Conservation (phyloP, 2,329 filamentous ascomycete genomes). For the Sporothrix protearum region DNA sequence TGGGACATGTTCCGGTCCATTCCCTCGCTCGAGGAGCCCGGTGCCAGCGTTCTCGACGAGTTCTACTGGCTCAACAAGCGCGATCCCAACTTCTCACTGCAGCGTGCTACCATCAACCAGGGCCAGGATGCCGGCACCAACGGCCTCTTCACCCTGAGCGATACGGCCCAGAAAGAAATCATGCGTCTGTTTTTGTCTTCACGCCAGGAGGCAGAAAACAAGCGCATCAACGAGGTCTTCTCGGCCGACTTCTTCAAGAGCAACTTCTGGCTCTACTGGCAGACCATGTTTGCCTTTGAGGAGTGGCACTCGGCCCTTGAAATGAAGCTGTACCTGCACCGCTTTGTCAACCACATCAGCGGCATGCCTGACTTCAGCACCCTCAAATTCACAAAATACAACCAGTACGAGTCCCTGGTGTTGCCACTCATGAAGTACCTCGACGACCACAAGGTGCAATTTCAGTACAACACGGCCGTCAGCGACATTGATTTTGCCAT, state of each 20-base stretch:
- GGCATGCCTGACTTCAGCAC: constrained; percentile 35
- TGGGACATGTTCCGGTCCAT: constrained; percentile 35
- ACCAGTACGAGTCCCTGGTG: constrained; percentile 39
- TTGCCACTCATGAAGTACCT: constrained; percentile 35
- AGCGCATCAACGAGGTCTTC: constrained; percentile 34
- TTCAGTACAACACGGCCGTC: constrained; percentile 32
- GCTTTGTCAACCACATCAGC: constrained; percentile 34
- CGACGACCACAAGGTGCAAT: constrained; percentile 34
- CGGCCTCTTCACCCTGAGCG: constrained; percentile 32
- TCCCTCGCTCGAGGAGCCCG: constrained; percentile 33
- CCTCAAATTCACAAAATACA: constrained; percentile 36
- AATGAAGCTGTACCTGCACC: constrained; percentile 37
- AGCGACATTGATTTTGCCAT: constrained; percentile 30
- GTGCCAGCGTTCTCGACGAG: constrained; percentile 34
- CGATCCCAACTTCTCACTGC: constrained; percentile 31
- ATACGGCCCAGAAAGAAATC: constrained; percentile 35
- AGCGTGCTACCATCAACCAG: constrained; percentile 33
- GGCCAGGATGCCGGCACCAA: constrained; percentile 33
- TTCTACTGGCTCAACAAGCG: constrained; percentile 36
- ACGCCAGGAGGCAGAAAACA: constrained; percentile 32
- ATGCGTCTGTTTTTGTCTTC: constrained; percentile 35
- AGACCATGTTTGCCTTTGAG: constrained; percentile 38
- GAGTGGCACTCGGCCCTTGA: constrained; percentile 39
- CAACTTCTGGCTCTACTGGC: constrained; percentile 40
- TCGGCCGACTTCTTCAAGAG: constrained; percentile 35